phyloP scores from a whole-genome alignment of 2,329 filamentous ascomycete species.

The Arthrobotrys megalospora region DNA sequence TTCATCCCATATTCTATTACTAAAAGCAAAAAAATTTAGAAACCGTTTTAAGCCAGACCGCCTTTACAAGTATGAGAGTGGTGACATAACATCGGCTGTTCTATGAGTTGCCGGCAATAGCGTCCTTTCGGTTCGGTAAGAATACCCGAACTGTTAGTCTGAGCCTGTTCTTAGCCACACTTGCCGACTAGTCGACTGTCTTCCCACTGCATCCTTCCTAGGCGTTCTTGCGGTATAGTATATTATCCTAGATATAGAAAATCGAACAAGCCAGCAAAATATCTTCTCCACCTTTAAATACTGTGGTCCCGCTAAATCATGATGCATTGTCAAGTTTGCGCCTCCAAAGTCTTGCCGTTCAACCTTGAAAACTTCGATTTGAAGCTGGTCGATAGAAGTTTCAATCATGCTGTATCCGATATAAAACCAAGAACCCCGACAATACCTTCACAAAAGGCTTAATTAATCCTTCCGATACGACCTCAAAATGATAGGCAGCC shows the following conservation, averaged over 20 bases:
- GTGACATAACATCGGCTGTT: conserved; percentile 34
- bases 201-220: neutral
- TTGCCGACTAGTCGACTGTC: conserved; percentile 27
- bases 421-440: conserved; percentile 1
- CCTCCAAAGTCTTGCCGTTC: neutral
- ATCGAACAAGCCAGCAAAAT: neutral
- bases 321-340: conserved; percentile 16
- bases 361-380: neutral
- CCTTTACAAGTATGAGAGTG: neutral
- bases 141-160: conserved; percentile 46
- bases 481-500: conserved; percentile 34
- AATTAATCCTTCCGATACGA: neutral
- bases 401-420: conserved; percentile 35
- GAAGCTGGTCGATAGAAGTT: neutral
- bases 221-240: neutral
- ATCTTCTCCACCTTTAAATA: conserved; percentile 40
- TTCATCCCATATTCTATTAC: no score
- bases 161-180: conserved; percentile 27
- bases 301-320: neutral
- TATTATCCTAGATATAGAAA: conserved; percentile 3
- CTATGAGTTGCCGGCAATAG: conserved; percentile 11
- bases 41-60: neutral
- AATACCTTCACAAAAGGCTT: conserved; percentile 1
- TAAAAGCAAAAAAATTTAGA: no score
- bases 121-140: conserved; percentile 20